These are phyloP conservation scores for Amauroascus niger DNA, from an alignment of 2,329 filamentous ascomycete genomes.

Conservation along the genomic window DNA sequence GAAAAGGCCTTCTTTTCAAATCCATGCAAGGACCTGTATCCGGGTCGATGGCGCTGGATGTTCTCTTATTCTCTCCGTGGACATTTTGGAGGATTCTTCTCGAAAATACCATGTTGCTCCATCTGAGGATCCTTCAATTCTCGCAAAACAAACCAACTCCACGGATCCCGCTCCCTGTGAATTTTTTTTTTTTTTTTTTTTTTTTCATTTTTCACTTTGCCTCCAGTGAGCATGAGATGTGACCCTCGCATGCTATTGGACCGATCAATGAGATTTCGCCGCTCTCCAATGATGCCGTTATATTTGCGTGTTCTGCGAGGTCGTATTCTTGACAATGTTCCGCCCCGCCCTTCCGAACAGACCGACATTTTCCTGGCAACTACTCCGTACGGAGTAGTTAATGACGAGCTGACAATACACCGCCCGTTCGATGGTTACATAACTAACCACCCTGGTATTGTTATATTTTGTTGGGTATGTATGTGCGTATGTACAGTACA, in stretches of 20 bases:
- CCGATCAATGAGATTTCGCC: not conserved
- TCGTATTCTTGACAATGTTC: not conserved
- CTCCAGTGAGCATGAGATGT: not conserved
- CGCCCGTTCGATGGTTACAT: not conserved
- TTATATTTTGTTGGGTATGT: too few species aligned
- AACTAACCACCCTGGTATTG: not conserved
- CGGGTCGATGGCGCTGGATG: too few species aligned
- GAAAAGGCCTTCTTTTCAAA: too few species aligned
- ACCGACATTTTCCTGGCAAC: not conserved
- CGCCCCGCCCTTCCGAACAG: not conserved
- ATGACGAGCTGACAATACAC: not conserved
- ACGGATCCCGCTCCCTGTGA: not conserved
- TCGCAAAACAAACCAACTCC: too few species aligned
- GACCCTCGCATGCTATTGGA: not conserved
- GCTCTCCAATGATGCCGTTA: not conserved
- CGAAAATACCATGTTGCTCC: conserved; percentile 1
- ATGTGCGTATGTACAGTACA: not conserved
- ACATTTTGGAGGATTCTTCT: not conserved
- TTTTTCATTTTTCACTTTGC: not conserved
- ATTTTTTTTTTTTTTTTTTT: not conserved
- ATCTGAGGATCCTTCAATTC: not conserved
- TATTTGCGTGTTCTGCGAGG: not conserved
- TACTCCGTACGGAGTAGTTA: too few species aligned
- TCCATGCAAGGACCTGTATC: too few species aligned
- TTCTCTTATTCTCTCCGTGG: not conserved